Evolutionary conservation across 345 rosid genomes (phyloP), one percentile per base, ranked within the genome.

Genomic region (Rhizophora mangle): DNA sequence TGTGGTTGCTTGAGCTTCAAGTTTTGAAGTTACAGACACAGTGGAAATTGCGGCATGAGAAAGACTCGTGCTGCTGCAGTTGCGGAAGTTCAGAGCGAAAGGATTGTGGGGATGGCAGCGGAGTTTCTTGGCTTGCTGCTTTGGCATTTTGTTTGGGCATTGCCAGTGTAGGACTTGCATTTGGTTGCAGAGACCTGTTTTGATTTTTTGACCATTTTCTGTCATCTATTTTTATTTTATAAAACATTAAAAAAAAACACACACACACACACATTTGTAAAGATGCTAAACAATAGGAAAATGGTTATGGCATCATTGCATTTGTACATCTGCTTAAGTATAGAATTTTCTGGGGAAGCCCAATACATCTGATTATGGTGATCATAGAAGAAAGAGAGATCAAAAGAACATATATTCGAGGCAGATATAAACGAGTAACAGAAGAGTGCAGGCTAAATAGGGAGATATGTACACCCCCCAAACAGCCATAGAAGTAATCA

Each of bases 1-100:
- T 77, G 31, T 64, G 73, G 67, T 72, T 86, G 71, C 89, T 89
- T 64, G 91, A 86, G 75, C 54, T 74, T 72, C 80, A 85, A 46
- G 82, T 77, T 36, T 72, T 62, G 21, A 68, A 69, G 74, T 30
- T 81, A 77, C 76, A 74, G 46, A 60, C 72, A 16, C 71, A 59
- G 63, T 4, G 55, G 74, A 13, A 52, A 16, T 22, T 55, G 49
- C 51, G 7, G 21, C 58, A 72, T 19, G 74, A 69, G 57, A 39
- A 58, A 18, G 15, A 58, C 15, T 6, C 37, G 37, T 34, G 49
- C 56, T 4, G 64, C 6, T 36, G 52, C 43, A 22, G 62, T 24
- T 51, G 70, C 5, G 58, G 65, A n/a, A 22, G 67, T n/a, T 20
- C 8, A 39, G 6, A 49, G 63, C 65, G 5, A 21, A 67, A 37